Conservation (phyloP, 192 early-diverging fungal genomes). For the Ambispora gerdemannii region DNA sequence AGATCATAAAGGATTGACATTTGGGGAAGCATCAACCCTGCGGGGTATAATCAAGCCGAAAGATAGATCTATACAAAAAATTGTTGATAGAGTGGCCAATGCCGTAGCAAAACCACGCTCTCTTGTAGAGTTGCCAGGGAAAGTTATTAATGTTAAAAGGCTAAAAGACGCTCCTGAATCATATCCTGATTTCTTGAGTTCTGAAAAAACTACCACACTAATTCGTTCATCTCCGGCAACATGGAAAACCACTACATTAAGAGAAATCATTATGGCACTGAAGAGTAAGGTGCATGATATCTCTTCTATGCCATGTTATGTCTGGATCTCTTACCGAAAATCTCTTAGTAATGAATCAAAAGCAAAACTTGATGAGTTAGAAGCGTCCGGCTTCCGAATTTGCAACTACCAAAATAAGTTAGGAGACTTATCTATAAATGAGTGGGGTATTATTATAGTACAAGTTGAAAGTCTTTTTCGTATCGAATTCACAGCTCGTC, state of each 20-base stretch:
- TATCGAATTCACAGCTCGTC: conserved; percentile 7
- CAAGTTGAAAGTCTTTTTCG: not conserved
- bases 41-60: too few relatives aligned
- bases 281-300: not conserved
- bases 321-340: conserved; percentile 16
- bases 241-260: not conserved
- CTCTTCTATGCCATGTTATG: not conserved
- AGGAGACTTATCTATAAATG: not conserved
- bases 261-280: not conserved
- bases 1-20: conserved; percentile 10
- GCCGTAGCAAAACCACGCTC: not conserved
- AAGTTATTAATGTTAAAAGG: not conserved
- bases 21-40: too few relatives aligned
- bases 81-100: not conserved
- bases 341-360: conserved; percentile 19
- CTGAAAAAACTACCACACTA: not conserved
- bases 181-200: conserved; percentile 13
- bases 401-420: not conserved
- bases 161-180: not conserved
- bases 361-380: not conserved
- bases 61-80: not conserved
- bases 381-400: not conserved
- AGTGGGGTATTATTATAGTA: conserved; percentile 1
- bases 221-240: conserved; percentile 2
- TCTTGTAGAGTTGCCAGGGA: not conserved